Percentiles rank a stretch among this genome's conserved stretches.
Evolutionary conservation across 2,329 filamentous ascomycete genomes (phyloP).

Genomic region (Elsinoe fawcettii): DNA sequence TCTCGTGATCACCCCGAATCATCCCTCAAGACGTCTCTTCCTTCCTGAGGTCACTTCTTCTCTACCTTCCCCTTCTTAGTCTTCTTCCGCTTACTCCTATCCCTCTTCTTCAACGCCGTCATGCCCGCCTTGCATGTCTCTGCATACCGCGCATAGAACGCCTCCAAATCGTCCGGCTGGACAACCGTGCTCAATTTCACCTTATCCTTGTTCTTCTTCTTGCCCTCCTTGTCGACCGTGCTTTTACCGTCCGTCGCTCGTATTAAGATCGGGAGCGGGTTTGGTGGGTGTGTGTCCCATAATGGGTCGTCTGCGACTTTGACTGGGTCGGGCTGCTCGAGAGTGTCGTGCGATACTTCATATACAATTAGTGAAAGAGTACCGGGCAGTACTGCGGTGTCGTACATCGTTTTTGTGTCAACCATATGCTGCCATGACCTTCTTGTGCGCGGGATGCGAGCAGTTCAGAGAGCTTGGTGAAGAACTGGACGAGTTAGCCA

Average conservation of each 20-base stretch:
- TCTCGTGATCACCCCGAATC: background rate
- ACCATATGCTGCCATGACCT: conserved; percentile 64
- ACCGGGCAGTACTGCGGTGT: conserved; percentile 8
- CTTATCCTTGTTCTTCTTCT: conserved; percentile 51
- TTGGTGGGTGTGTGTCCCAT: conserved; percentile 52
- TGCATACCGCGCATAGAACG: conserved; percentile 77
- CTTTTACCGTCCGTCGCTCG: conserved; percentile 70
- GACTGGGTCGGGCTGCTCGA: conserved; percentile 28
- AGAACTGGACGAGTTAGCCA: conserved; percentile 54
- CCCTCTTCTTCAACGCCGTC: conserved; percentile 82
- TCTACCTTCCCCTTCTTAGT: conserved; percentile 66
- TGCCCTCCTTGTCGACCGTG: conserved; percentile 34
- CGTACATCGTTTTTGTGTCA: conserved; percentile 70
- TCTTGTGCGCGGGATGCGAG: conserved; percentile 60
- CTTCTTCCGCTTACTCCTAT: conserved; percentile 76
- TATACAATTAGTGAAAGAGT: background rate
- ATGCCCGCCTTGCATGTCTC: conserved; percentile 88
- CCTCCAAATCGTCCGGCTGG: conserved; percentile 63
- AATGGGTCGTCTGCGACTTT: conserved; percentile 46
- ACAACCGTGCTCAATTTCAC: conserved; percentile 80
- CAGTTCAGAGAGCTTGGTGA: conserved; percentile 58
- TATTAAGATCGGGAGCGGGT: conserved; percentile 65
- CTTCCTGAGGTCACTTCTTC: conserved; percentile 5
- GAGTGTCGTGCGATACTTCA: conserved; percentile 36
- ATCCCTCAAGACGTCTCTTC: background rate